Conservation (phyloP, 495 filamentous ascomycete species). For the Penicillium pulvis region DNA sequence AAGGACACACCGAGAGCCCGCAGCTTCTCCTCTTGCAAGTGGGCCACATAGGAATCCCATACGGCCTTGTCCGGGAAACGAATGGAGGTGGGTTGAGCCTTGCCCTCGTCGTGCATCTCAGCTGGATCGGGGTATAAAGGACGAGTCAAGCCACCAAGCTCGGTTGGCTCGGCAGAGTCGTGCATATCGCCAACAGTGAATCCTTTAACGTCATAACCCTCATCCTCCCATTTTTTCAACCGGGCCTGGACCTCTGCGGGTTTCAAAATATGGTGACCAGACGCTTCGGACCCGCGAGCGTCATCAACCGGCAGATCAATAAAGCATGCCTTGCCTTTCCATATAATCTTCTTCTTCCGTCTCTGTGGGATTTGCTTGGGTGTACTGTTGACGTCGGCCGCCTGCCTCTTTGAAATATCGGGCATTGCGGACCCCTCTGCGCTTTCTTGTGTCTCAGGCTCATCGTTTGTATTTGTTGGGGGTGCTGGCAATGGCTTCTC, state of each 20-base stretch:
- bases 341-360: slow-evolving; percentile 50
- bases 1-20: slow-evolving; percentile 83
- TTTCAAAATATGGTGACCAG: slow-evolving; percentile 59
- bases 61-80: slow-evolving; percentile 74
- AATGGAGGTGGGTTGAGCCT: slow-evolving; percentile 57
- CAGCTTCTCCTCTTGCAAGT: slow-evolving; percentile 85
- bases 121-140: slow-evolving; percentile 68
- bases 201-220: slow-evolving; percentile 74
- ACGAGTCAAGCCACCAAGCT: slow-evolving; percentile 63
- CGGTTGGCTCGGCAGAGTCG: slow-evolving; percentile 29
- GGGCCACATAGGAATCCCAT: slow-evolving; percentile 82
- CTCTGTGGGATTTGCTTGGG: slow-evolving; percentile 30
- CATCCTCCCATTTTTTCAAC: slow-evolving; percentile 67
- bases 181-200: slow-evolving; percentile 62
- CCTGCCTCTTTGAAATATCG: slow-evolving; percentile 17
- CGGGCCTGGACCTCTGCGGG: slow-evolving; percentile 62
- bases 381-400: slow-evolving; percentile 20
- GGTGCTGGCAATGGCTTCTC: slow-evolving; percentile 54
- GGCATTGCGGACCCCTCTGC: slow-evolving; percentile 7
- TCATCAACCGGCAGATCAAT: slow-evolving; percentile 72
- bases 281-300: slow-evolving; percentile 58
- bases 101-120: slow-evolving; percentile 58
- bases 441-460: slow-evolving; percentile 7
- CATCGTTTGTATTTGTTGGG: slow-evolving; percentile 31
- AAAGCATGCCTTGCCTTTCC: slow-evolving; percentile 74